Percentiles rank a stretch among this genome's conserved stretches.
phyloP scores from a whole-genome alignment of 2,329 filamentous ascomycete species.

The Aspergillus thermomutatus region DNA sequence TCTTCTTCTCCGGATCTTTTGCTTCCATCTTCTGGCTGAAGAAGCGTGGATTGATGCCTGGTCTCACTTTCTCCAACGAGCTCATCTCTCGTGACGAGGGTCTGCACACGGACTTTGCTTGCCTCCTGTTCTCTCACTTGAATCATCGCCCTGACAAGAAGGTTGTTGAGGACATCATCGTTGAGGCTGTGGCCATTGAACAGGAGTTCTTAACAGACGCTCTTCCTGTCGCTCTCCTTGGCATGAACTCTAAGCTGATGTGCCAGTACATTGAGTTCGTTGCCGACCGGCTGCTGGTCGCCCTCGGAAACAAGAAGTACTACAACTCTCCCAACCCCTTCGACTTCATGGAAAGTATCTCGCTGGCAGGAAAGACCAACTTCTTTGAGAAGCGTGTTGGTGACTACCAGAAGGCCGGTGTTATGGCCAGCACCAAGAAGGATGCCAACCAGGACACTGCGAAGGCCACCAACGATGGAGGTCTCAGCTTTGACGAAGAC shows the following conservation, averaged over 20 bases:
- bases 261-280: constrained; percentile 99
- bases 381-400: constrained; percentile 99
- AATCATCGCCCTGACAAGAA: constrained; percentile 84
- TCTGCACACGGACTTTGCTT: constrained; percentile 98
- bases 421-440: constrained; percentile 89
- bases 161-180: constrained; percentile 81
- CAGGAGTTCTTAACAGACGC: constrained; percentile 97
- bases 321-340: constrained; percentile 95
- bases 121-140: constrained; percentile 94
- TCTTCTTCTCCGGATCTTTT: constrained; percentile 99
- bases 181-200: constrained; percentile 89
- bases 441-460: constrained; percentile 50
- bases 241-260: constrained; percentile 97
- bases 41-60: constrained; percentile 99
- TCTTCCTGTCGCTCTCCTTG: constrained; percentile 84
- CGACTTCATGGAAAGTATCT: constrained; percentile 99
- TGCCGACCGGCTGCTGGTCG: constrained; percentile 86
- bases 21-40: constrained; percentile 99
- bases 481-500: constrained; percentile 94
- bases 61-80: constrained; percentile 98
- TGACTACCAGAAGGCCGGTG: constrained; percentile 99
- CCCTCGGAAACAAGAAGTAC: constrained; percentile 89
- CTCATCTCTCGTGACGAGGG: constrained; percentile 99
- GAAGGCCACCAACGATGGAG: constrained; percentile 51
- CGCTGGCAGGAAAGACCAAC: constrained; percentile 98